A percentile compares a stretch with the other conserved stretches of the same genome.
These are phyloP conservation scores for Arabidopsis hybrid DNA, from an alignment of 441 rosid species.

Conservation along the genomic window DNA sequence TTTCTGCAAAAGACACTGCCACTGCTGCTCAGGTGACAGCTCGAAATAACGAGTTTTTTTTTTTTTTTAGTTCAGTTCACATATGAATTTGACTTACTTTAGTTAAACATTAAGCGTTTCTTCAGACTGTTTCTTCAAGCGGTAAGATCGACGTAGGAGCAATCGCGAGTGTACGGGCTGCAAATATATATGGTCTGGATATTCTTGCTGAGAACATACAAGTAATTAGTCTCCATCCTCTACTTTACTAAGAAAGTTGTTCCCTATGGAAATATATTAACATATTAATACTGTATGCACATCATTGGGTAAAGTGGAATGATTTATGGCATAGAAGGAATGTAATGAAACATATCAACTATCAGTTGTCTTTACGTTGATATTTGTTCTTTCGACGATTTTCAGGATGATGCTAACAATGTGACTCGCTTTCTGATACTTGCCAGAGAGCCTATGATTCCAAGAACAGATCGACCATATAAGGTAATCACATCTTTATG, in stretches of 20 bases:
- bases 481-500: constrained; percentile 57
- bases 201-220: constrained; percentile 81
- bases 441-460: constrained; percentile 90
- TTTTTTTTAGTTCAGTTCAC: constrained; percentile 2
- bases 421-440: constrained; percentile 91
- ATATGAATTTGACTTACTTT: neutral
- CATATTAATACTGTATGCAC: neutral
- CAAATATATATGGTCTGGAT: constrained; percentile 82
- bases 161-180: constrained; percentile 91
- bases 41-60: constrained; percentile 11
- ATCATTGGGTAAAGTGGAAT: constrained; percentile 17
- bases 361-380: constrained; percentile 4
- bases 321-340: constrained; percentile 9
- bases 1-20: constrained; percentile 79
- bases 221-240: constrained; percentile 49
- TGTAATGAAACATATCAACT: constrained; percentile 7
- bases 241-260: constrained; percentile 9
- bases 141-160: constrained; percentile 74
- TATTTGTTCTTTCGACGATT: constrained; percentile 15
- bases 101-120: constrained; percentile 19
- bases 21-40: constrained; percentile 83
- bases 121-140: constrained; percentile 69
- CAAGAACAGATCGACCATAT: constrained; percentile 68
- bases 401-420: constrained; percentile 77
- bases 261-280: neutral